Evolutionary conservation across 495 filamentous ascomycete species (phyloP), one percentile per base, ranked within the genome.

Genomic region (Daldinia concentrica): DNA sequence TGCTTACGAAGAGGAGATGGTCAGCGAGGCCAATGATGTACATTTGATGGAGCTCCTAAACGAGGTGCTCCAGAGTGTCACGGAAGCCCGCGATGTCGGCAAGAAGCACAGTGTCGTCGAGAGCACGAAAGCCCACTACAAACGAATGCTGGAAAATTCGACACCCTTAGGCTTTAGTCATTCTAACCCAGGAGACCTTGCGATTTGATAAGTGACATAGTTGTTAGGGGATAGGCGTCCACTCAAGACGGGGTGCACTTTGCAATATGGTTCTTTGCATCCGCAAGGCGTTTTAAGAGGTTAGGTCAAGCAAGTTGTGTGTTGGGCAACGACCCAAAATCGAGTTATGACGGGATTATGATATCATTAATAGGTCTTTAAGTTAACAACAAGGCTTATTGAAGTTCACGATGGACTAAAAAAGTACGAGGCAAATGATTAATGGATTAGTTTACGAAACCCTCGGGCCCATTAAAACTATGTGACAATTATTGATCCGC

Each of bases 21-120:
- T 87, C 30, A 85, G 89, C 4, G 91, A 95, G 79, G 84, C 86
- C 61, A 92, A 92, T 68, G 93, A 97, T 68, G 93, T 97, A 39
- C 82, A 88, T 45, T 83, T 97, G 0, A 85, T 94, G 55, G 84
- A 86, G 7, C 77, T 98, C 3, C 84, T 97, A 3, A 87, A 91
- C 37, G 82, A 85, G 51, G 80, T 97, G 30, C 86, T 91, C 27
- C 81, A 88, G 59, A 91, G 87, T 63, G 81, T 92, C 24, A 87
- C 86, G 71, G 86, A 89, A 48, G 86, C 90, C 24, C 83, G 89
- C 37, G 89, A 91, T 45, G 78, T 92, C 12, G 91, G 92, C n/a
- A 88, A 86, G 74, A 95, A 93, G 76, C 90, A 90, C 64, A 81
- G 82, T 7, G 82, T 91, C 17, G 79, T 95, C 24, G 89, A 92